A percentile compares a stretch with the other conserved stretches of the same genome.
Evolutionary conservation across 257 asterid genomes (phyloP).

Genomic region (Solanum chaucha): DNA sequence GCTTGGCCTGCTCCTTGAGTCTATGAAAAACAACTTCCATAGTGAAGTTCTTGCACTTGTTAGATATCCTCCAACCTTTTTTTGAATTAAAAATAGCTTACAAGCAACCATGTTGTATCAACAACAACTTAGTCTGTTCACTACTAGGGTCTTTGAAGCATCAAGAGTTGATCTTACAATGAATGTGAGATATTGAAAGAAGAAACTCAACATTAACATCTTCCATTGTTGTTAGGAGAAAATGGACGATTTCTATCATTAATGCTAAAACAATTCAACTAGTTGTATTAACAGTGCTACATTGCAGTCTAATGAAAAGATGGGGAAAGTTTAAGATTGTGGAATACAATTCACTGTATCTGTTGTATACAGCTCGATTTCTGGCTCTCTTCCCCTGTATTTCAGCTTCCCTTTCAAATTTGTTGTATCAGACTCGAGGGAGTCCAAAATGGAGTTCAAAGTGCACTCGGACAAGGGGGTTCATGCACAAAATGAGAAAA

Average conservation of each 20-base stretch:
- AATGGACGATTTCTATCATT: neutral
- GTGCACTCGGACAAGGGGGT: too few species aligned
- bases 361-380: too few species aligned
- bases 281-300: neutral
- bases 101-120: neutral
- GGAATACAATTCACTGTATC: too few species aligned
- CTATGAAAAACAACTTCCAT: constrained; percentile 28
- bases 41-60: constrained; percentile 31
- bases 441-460: too few species aligned
- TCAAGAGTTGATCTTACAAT: neutral
- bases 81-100: neutral
- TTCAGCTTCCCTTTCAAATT: too few species aligned
- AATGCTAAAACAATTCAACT: neutral
- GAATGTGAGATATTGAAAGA: neutral
- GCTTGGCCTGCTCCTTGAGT: neutral
- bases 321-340: neutral
- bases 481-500: too few species aligned
- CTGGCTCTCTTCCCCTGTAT: too few species aligned
- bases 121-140: neutral
- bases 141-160: neutral
- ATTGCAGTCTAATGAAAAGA: neutral
- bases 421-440: too few species aligned
- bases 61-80: neutral
- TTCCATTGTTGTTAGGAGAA: neutral
- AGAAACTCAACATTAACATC: neutral